A percentile compares a stretch with the other conserved stretches of the same genome.
Evolutionary conservation across 2,329 filamentous ascomycete species (phyloP).

Genomic region (Knufia fluminis): DNA sequence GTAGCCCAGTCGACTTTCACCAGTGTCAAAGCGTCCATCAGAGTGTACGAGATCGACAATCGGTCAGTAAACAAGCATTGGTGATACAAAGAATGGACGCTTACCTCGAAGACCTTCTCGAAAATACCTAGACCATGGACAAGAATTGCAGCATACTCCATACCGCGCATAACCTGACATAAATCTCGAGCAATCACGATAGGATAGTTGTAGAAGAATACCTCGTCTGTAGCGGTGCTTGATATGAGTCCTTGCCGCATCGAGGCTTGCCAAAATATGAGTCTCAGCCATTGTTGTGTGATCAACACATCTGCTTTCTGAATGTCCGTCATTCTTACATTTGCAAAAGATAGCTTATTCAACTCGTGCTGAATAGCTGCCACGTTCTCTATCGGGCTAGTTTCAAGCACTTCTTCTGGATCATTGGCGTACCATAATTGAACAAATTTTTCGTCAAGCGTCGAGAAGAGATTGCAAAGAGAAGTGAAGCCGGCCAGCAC

Average conservation of each 20-base stretch:
- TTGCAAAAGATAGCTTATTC: conserved; percentile 19
- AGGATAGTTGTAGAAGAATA: conserved; percentile 55
- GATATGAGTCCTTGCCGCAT: conserved; percentile 58
- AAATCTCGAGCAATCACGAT: conserved; percentile 55
- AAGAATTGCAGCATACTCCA: conserved; percentile 16
- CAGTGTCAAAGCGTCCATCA: conserved; percentile 23
- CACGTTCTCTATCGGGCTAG: conserved; percentile 17
- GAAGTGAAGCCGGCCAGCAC: conserved; percentile 21
- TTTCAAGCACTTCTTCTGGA: conserved; percentile 11
- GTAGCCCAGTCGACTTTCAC: conserved; percentile 20
- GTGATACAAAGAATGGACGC: not conserved
- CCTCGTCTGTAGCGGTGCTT: conserved; percentile 48
- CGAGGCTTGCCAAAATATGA: conserved; percentile 62
- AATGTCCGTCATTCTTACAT: conserved; percentile 45
- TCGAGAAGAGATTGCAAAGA: conserved; percentile 20
- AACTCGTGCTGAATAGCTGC: conserved; percentile 20
- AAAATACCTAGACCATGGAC: conserved; percentile 23
- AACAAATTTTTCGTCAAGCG: conserved; percentile 23
- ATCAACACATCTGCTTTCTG: conserved; percentile 59
- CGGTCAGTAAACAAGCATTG: not conserved
- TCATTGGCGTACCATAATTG: conserved; percentile 17
- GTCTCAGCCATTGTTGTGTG: conserved; percentile 62
- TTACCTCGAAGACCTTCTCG: conserved; percentile 9
- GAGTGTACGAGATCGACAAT: conserved; percentile 20
- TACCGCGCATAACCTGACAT: conserved; percentile 14